Evolutionary conservation across 1,284 basidiomycete genomes (phyloP), one percentile per base, ranked within the genome.

Genomic region (Abortiporus biennis): DNA sequence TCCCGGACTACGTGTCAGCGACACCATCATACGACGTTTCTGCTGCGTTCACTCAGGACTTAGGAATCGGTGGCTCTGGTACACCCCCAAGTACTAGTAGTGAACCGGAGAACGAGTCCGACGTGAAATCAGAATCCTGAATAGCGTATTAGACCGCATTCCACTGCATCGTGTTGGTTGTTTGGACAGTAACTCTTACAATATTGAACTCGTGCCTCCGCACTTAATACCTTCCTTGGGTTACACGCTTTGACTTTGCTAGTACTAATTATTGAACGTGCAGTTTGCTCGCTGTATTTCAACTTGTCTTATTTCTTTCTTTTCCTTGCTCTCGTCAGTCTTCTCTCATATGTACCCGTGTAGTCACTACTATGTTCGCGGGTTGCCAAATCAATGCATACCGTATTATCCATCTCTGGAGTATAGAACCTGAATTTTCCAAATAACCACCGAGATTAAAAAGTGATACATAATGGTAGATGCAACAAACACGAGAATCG

Each of bases 21-120:
- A 47, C 74, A 40, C 74, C 69, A 50, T 61, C 76, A 17, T 88
- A 85, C 53, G 85, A 87, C 58, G 81, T 85, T 35, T 54, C 74
- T 38, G 69, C 67, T 17, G 84, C 84, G 59, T 66, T 73, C 32
- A 68, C 78, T 43, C 78, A 80, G 53, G 85, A 87, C 47, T 57
- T 87, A 47, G 73, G 71, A 40, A 68, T 87, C 55, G 68, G 63
- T 51, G 56, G 76, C 51, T 69, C 76, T 45, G 70, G 65, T 24
- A 71, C 74, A 40, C 68, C 60, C 38, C 51, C 62, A 32, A 51
- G 56, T 30, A 29, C 27, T 8, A 29, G 27, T 29, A 29, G 27
- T n/a, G 27, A 29, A n/a, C 27, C 8, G 27, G 27, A 29, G 8
- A n/a, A 29, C n/a, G 9, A 29, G 9, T 8, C 8, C n/a, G 27